Conservation (phyloP, 2,329 filamentous ascomycete genomes). For the Seiridium unicorne region DNA sequence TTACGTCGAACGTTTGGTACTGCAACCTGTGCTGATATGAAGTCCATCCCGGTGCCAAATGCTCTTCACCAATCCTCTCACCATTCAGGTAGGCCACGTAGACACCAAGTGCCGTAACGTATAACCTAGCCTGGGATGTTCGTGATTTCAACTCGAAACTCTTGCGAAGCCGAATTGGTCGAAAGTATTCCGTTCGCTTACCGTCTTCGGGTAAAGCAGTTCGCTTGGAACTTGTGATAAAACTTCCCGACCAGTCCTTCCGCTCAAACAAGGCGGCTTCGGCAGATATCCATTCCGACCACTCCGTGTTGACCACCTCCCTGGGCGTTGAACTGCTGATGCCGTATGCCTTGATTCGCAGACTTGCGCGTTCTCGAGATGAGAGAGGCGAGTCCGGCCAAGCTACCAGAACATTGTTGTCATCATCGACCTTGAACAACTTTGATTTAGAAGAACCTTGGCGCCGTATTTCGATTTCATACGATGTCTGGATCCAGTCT, state of each 20-base stretch:
- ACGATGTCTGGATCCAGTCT: neutral
- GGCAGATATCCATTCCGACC: conserved; percentile 2
- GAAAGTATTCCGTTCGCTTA: neutral
- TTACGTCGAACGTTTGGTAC: conserved; percentile 54
- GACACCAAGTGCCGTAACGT: conserved; percentile 34
- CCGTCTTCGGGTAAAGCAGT: neutral
- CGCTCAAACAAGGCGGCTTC: conserved; percentile 4
- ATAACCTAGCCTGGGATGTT: conserved; percentile 24
- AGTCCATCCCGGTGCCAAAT: conserved; percentile 42
- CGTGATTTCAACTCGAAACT: neutral
- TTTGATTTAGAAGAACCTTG: neutral
- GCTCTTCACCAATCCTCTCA: conserved; percentile 22
- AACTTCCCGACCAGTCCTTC: neutral
- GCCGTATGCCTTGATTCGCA: neutral
- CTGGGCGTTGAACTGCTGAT: neutral
- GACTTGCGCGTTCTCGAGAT: neutral
- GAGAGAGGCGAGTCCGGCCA: conserved; percentile 2
- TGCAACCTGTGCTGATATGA: conserved; percentile 41
- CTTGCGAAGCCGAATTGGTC: conserved; percentile 1
- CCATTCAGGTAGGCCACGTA: conserved; percentile 39
- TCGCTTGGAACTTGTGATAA: conserved; percentile 1
- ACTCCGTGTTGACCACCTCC: neutral
- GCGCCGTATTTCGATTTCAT: neutral
- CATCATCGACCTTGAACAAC: neutral
- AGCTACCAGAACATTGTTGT: neutral